A percentile compares a stretch with the other conserved stretches of the same genome.
Evolutionary conservation across 179 eudicot genomes (phyloP).

Genomic region (Nepenthes alata): DNA sequence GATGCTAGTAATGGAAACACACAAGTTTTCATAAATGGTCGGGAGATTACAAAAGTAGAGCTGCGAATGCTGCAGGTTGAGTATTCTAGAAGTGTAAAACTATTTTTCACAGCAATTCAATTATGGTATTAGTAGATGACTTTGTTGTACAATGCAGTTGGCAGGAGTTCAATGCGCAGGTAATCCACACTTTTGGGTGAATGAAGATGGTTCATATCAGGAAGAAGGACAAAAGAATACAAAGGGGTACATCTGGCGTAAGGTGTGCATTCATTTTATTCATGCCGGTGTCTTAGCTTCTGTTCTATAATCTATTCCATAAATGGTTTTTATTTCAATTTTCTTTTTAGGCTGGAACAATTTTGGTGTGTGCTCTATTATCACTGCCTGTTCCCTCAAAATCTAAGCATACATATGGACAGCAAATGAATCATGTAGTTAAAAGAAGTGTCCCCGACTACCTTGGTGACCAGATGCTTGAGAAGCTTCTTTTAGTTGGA

Average conservation of each 20-base stretch:
- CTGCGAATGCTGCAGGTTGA: slow-evolving; percentile 90
- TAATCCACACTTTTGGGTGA: slow-evolving; percentile 99
- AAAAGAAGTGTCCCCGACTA: slow-evolving; percentile 50
- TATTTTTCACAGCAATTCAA: slow-evolving; percentile 6
- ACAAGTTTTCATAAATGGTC: slow-evolving; percentile 84
- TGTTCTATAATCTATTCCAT: no score
- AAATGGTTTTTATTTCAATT: neutral
- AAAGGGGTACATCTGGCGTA: slow-evolving; percentile 96
- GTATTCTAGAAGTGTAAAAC: slow-evolving; percentile 2
- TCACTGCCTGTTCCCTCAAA: slow-evolving; percentile 91
- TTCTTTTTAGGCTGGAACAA: slow-evolving; percentile 67
- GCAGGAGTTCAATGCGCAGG: slow-evolving; percentile 99
- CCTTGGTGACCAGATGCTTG: slow-evolving; percentile 49
- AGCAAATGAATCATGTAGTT: slow-evolving; percentile 34
- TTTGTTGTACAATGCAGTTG: slow-evolving; percentile 39
- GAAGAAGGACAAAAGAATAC: slow-evolving; percentile 99
- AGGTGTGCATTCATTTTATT: slow-evolving; percentile 33
- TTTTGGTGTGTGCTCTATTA: slow-evolving; percentile 79
- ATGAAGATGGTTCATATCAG: slow-evolving; percentile 97
- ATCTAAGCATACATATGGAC: slow-evolving; percentile 32
- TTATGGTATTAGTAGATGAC: slow-evolving; percentile 1
- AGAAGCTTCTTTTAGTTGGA: slow-evolving; percentile 83
- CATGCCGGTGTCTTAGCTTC: neutral
- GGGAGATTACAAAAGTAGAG: slow-evolving; percentile 96
- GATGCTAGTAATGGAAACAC: slow-evolving; percentile 95